Percentiles rank a stretch among this genome's conserved stretches.
Conservation (phyloP, 2,329 filamentous ascomycete genomes). For the Venturiaceae sp. region DNA sequence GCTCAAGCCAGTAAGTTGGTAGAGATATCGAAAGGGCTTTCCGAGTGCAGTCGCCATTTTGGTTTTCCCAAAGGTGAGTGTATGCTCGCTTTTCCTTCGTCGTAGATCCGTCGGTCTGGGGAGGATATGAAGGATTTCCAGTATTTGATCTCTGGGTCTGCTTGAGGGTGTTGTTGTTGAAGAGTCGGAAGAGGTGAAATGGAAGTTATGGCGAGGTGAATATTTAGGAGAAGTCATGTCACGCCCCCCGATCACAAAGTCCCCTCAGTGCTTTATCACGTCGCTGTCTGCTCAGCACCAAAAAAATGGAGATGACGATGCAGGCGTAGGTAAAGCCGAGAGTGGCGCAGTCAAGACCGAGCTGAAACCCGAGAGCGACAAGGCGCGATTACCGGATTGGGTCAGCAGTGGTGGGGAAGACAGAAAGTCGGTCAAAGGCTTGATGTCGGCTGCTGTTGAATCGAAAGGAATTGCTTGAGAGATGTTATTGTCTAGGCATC, state of each 20-base stretch:
- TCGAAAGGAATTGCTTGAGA: neutral
- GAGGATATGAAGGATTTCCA: neutral
- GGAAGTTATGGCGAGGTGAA: neutral
- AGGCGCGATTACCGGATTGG: neutral
- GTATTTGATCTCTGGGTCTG: neutral
- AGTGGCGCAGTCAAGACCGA: too few species aligned
- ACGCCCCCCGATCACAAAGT: neutral
- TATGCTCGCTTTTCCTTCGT: neutral
- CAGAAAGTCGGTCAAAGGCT: neutral
- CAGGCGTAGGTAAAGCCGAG: neutral
- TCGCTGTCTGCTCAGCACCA: too few species aligned
- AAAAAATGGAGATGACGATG: neutral
- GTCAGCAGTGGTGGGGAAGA: neutral
- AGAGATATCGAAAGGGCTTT: neutral
- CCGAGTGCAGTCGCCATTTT: neutral
- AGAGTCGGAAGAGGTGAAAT: neutral
- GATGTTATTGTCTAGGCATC: too few species aligned
- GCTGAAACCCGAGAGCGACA: neutral
- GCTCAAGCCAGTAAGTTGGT: slow-evolving; percentile 3
- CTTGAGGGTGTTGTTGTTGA: neutral
- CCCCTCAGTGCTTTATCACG: too few species aligned
- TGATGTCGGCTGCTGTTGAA: neutral
- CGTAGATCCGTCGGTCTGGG: neutral
- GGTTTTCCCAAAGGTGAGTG: neutral
- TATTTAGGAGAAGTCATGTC: neutral